Evolutionary conservation across 805 yeast species (phyloP), one percentile per base, ranked within the genome.

Genomic region (Cyberlindnera subsufficiens): DNA sequence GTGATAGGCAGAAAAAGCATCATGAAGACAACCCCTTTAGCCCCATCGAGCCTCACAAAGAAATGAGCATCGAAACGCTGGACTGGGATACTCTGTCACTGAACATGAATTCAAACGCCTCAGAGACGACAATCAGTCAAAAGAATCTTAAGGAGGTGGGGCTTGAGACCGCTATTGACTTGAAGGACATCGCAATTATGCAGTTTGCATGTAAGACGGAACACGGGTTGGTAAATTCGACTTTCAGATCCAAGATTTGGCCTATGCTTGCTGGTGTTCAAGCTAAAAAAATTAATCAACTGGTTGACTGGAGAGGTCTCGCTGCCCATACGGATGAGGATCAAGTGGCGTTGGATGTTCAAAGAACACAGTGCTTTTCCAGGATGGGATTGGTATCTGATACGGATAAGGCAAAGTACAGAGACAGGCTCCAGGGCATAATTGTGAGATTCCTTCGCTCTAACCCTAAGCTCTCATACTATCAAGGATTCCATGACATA

Each of bases 401-500:
- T 22, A 45, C 46, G 2, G 53, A 54, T 4, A 57, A 56, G 35
- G 39, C 34, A 1, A n/a, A 40, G 5, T 44, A 64, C 37, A 56
- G 58, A 37, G 32, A 37, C 3, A 22, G 52, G 1, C 45, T 71
- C 7, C 45, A 53, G 6, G 59, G 59, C 5, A 48, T 82, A 13
- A 72, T 87, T 4, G 61, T 74, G 13, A 66, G 67, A 16, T 67
- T 88, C 3, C 66, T 93, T 13, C 64, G 87, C 32, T 71, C 68
- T 14, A 66, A 81, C 50, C 90, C 90, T 0, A 54, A 61, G 4
- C 65, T 90, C 34, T 69, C 77, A 45, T 91, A 91, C 61, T 91
- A 89, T 60, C 99, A 91, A 63, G 99, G 99, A 0, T 87, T 75
- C 60, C 98, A 91, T 61, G 98, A 93, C 54, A 68, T 93, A 17